Base-by-base conservation (phyloP, 2,329 filamentous ascomycete genomes). In the Alternaria triticina region DNA sequence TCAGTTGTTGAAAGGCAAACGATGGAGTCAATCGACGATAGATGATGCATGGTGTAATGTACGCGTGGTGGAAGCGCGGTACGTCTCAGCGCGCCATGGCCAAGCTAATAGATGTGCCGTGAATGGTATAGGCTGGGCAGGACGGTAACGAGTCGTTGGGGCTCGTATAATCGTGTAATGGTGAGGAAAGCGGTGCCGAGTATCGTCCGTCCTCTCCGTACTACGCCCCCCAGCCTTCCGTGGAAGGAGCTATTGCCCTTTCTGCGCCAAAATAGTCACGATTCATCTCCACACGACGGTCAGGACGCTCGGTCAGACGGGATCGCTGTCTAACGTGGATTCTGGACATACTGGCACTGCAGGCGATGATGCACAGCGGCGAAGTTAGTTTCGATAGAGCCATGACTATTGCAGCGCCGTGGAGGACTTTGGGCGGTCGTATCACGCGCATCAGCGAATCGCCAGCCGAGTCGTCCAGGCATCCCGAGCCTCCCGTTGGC, bases 1-100 rank as follows among this genome's bases (percentile, higher is more conserved):
- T 65, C 40, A 62, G 64, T 71, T 64, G 61, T 72, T 70, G 62
- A 63, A 40, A 70, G 67, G 46, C 56, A 67, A 67, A 68, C 63
- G 68, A 69, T 72, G 65, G 72, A 66, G 61, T 62, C 59, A 69
- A 73, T 62, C 61, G 64, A 70, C 67, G 67, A 71, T 70, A 65
- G 51, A 68, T 62, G 44, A 62, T 59, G 58, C 56, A 66, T 74
- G 67, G 63, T 71, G 70, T 68, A 55, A 70, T 68, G 70, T 70
- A 72, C 73, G 74, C 70, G 74, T 76, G 65, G 61, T 63, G 61
- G 56, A 71, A 70, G 72, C 74, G 71, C 73, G 70, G 67, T 74
- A 76, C 70, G 75, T 78, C 73, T 77, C 75, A 77, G 74, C 68
- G 73, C 69, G 71, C 68, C 66, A 64, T 70, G 70, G 61, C 49